Evolutionary conservation across 1,284 basidiomycete genomes (phyloP).

Genomic region (Puccinia hordei): DNA sequence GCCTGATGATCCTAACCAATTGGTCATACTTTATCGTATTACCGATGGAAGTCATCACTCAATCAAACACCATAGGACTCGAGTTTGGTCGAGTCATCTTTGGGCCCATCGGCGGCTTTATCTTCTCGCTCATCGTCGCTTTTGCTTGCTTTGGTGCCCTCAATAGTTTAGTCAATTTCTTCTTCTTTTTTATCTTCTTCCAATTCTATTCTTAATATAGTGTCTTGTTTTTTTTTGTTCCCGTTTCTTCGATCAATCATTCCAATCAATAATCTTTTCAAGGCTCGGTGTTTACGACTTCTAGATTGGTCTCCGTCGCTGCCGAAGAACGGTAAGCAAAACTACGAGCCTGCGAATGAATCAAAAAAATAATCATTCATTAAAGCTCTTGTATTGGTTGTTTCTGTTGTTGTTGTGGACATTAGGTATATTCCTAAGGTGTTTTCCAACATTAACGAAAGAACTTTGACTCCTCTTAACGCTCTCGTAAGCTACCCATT

Average conservation of each 20-base stretch:
- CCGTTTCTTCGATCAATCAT: conserved; percentile 51
- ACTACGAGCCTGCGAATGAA: too few species aligned
- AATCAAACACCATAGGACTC: conserved; percentile 57
- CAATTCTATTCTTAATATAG: not conserved
- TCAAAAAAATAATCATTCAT: too few species aligned
- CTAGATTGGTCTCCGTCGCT: conserved; percentile 82
- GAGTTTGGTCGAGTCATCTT: conserved; percentile 88
- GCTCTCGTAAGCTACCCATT: conserved; percentile 64
- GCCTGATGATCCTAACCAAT: conserved; percentile 80
- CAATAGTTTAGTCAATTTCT: conserved; percentile 66
- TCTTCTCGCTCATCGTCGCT: conserved; percentile 83
- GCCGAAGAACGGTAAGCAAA: conserved; percentile 71
- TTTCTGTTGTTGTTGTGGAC: not conserved
- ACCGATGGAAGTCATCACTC: conserved; percentile 55
- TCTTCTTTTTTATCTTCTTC: conserved; percentile 7
- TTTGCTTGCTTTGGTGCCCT: conserved; percentile 91
- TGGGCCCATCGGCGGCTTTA: conserved; percentile 77
- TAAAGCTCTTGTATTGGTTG: not conserved
- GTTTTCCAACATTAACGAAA: conserved; percentile 74
- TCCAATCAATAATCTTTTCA: not conserved
- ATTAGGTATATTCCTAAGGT: conserved; percentile 65
- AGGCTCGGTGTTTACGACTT: conserved; percentile 58
- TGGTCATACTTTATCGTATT: conserved; percentile 89
- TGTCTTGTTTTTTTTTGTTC: not conserved
- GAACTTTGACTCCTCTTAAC: conserved; percentile 78